Base-by-base conservation (phyloP, 768 basidiomycete genomes). In the Lactarius hengduanensis region DNA sequence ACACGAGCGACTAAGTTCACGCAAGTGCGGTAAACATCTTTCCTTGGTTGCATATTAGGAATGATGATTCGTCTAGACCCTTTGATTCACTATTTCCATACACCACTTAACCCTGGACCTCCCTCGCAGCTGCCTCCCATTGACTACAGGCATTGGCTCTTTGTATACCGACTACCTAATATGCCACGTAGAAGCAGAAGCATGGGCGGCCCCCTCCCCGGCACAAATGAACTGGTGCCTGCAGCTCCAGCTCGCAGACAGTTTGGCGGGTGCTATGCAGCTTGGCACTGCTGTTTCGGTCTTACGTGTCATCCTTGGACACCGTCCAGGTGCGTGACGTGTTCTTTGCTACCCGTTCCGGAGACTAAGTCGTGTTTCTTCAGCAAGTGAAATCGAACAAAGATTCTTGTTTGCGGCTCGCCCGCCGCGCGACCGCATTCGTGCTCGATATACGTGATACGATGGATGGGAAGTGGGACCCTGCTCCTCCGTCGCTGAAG, bases 381-480 rank as follows among this genome's bases (percentile, higher is more conserved):
- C 55, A 60, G 57, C 30, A 60, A 62, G 57, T 62, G 38, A 65
- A 66, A 40, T 56, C 32, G 45, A 69, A 66, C 45, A 47, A 34
- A 36, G 57, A 22, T 28, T 28, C 57, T 16, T 66, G 68, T 53
- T 15, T 41, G 22, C 54, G 60, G 43, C 67, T 62, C 3, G 56
- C 56, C 9, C 64, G 47, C 36, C 64, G 50, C 15, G 64, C 60
- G 50, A 41, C 45, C 26, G 55, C 34, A 3, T 65, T 69, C 56
- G 55, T 62, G 16, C 45, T 69, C 54, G 61, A 57, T n/a, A 43
- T 60, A 20, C 64, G 64, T 22, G 64, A 65, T 43, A 65, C 56
- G 47, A 65, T 65, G 64, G 58, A 59, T 13, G 58, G 64, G 20
- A 65, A 65, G 26, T 65, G 64, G 64, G 60, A 62, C 8, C 43